Evolutionary conservation across 2,329 filamentous ascomycete genomes (phyloP), one percentile per base, ranked within the genome.

Genomic region (Venturia carpophila): DNA sequence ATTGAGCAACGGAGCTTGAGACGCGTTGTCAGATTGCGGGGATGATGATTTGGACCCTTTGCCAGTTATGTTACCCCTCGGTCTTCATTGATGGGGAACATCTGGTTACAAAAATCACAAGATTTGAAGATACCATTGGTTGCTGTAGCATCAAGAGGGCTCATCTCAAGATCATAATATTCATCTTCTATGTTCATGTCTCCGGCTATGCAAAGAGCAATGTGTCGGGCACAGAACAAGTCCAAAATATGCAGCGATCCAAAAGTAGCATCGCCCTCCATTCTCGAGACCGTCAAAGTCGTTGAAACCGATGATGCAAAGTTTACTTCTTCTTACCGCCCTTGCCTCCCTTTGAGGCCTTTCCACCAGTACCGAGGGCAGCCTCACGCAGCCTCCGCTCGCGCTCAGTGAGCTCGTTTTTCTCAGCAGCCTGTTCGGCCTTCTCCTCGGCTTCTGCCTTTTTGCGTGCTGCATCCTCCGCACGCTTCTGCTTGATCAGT

Each of bases 401-500:
- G 43, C 78, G 72, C 66, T 75, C 79, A 71, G 80, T 72, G 70
- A 80, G 75, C 70, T 79, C 80, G 64, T 75, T 75, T 75, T 80
- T 81, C 58, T 68, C 76, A 82, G 82, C 84, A 85, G 87, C 85
- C 2, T 78, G 70, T 74, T 80, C 74, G 9, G 79, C 79, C 67
- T 74, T 75, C 75, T 82, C 80, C 70, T 80, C 78, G 52, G 79
- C 79, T 72, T 82, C 80, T 1, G 85, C 93, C 79, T 90, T 85
- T 82, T 93, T 92, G 71, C 91, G 82, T 39, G 87, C 89, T 64
- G 90, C 86, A 72, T 96, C 93, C 24, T 88, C 87, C 72, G 90
- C 92, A 68, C 94, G 85, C 79, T 91, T 89, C 82, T 96, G 91
- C 60, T 87, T 86, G 69, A 99, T 91, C 67, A 93, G 74, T 75